Evolutionary conservation across 129 eudicot species (phyloP).

Genomic region (Solidago caesia): DNA sequence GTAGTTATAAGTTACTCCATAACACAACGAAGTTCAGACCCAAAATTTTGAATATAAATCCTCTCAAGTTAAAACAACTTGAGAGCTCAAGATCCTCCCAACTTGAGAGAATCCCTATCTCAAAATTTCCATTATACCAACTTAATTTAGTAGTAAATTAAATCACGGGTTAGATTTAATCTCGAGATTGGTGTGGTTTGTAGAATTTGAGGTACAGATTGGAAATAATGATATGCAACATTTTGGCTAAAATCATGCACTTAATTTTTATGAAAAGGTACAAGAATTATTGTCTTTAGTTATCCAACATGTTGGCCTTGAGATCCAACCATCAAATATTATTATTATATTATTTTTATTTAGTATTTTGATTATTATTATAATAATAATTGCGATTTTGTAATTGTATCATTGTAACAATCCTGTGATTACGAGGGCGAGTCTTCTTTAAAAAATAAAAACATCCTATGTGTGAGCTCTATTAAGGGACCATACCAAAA

Average conservation of each 20-base stretch:
- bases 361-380: too few relatives aligned
- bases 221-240: conserved; percentile 15
- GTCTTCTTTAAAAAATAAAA: too few relatives aligned
- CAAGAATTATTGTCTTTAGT: conserved; percentile 26
- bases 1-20: background rate
- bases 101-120: too few relatives aligned
- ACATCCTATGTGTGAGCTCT: too few relatives aligned
- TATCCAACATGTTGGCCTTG: conserved; percentile 28
- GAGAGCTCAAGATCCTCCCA: too few relatives aligned
- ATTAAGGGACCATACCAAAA: too few relatives aligned
- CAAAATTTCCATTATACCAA: too few relatives aligned
- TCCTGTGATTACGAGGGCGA: too few relatives aligned
- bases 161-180: conserved; percentile 15
- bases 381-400: too few relatives aligned
- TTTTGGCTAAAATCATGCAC: conserved; percentile 17
- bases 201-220: conserved; percentile 23
- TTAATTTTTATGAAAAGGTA: conserved; percentile 23
- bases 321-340: conserved; percentile 13
- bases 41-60: too few relatives aligned
- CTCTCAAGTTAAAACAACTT: too few relatives aligned
- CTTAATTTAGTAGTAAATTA: background rate
- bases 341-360: background rate
- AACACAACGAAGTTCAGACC: background rate
- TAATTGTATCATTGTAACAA: too few relatives aligned
- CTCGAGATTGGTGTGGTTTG: conserved; percentile 29